phyloP scores from a whole-genome alignment of 768 basidiomycete genomes.

The Lentinus brumalis region DNA sequence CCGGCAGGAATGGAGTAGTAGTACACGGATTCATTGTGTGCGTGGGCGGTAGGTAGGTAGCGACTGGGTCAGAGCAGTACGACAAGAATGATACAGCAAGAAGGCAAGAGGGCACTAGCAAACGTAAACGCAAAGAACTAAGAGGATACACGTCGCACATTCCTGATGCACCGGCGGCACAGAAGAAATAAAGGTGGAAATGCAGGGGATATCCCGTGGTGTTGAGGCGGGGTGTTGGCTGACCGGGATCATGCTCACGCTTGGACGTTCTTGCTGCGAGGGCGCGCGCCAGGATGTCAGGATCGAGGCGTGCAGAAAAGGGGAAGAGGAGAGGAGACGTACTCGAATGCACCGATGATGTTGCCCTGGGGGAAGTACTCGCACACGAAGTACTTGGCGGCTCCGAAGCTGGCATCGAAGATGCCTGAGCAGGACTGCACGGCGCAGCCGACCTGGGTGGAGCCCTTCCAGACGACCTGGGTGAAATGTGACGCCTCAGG shows the following conservation, averaged over 20 bases:
- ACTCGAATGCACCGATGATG: slow-evolving; percentile 62
- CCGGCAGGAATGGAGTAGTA: neutral
- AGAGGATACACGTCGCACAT: slow-evolving; percentile 20
- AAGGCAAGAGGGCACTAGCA: slow-evolving; percentile 3
- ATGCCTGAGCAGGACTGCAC: slow-evolving; percentile 57
- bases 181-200: slow-evolving; percentile 8
- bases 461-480: slow-evolving; percentile 63
- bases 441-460: slow-evolving; percentile 66
- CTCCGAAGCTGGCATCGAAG: slow-evolving; percentile 53
- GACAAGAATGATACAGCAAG: slow-evolving; percentile 17
- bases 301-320: neutral
- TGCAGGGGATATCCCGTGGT: neutral
- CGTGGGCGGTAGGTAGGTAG: neutral
- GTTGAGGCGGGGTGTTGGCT: neutral
- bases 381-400: slow-evolving; percentile 64
- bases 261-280: slow-evolving; percentile 34
- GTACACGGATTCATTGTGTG: slow-evolving; percentile 10
- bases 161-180: slow-evolving; percentile 23
- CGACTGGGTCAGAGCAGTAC: neutral
- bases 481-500: slow-evolving; percentile 71
- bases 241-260: slow-evolving; percentile 8
- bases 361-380: slow-evolving; percentile 70
- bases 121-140: neutral
- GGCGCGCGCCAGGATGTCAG: neutral
- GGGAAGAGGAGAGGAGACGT: slow-evolving; percentile 31